Evolutionary conservation across 2,329 filamentous ascomycete species (phyloP).

Genomic region (Fusarium subtropicale): DNA sequence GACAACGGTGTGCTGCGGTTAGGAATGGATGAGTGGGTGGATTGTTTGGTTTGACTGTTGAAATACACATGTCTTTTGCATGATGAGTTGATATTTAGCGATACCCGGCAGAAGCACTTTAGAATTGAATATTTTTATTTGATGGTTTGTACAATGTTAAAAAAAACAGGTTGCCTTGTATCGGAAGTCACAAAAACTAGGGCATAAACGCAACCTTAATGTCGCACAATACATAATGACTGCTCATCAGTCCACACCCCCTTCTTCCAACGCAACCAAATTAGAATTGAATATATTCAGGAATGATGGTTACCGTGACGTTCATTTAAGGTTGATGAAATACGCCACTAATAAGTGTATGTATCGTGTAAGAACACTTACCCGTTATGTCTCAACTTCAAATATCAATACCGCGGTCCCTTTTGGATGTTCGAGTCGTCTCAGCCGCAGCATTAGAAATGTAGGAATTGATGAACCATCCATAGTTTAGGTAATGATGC

Average conservation of each 20-base stretch:
- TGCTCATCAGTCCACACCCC: too few relatives aligned
- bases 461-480: background rate
- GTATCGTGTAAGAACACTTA: background rate
- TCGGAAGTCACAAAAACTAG: too few relatives aligned
- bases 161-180: too few relatives aligned
- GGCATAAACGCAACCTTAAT: too few relatives aligned
- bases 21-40: background rate
- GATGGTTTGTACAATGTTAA: too few relatives aligned
- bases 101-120: slow-evolving; percentile 25
- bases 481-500: background rate
- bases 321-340: background rate
- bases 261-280: too few relatives aligned
- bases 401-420: background rate
- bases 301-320: background rate
- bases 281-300: slow-evolving; percentile 1
- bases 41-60: background rate
- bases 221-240: too few relatives aligned
- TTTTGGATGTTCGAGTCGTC: background rate
- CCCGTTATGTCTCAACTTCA: background rate
- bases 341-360: too few relatives aligned
- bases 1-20: slow-evolving; percentile 61
- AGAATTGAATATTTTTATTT: slow-evolving; percentile 1
- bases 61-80: background rate
- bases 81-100: slow-evolving; percentile 27
- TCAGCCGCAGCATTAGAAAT: background rate